Base-by-base conservation (phyloP, 1,284 basidiomycete genomes). In the Sporisorium iseilematis-ciliati region DNA sequence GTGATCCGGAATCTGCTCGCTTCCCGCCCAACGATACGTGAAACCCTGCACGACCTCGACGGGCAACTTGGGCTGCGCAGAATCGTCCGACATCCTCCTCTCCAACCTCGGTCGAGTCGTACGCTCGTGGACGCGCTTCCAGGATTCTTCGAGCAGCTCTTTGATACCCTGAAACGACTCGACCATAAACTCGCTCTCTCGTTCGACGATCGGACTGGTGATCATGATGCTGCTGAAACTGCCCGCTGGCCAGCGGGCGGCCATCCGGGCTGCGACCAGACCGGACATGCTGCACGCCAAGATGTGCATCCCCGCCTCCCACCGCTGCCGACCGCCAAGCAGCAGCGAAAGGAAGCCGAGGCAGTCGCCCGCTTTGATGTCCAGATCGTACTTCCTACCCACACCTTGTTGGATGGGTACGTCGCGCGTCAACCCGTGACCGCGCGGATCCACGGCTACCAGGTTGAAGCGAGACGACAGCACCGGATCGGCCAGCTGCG, bases 151-250 rank as follows among this genome's bases (percentile, higher is more conserved):
- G 3, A 68, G 35, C 3, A 68, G 46, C 52, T 62, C 59, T 16
- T 63, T 62, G 35, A 68, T 63, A 2, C 59, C 65, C 43, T 68
- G 65, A 21, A 68, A 68, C 0, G 49, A 54, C n/a, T 68, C 65
- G 16, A 68, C 35, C 59, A 68, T 68, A 12, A 68, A 68, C 1
- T 10, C 4, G 8, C 25, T 43, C 50, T 68, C 65, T 10, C n/a
- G 21, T 23, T 68, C 65, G 7, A 58, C 3, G 7, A 68, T 62
- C 3, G 65, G 65, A 11, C 41, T 49, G n/a, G 60, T 53, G 21
- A 68, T 58, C 43, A 68, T 59, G 21, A 68, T 49, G 31, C 51
- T 58, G 6, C 14, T 16, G n/a, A 68, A 53, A 8, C 45, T 3
- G 1, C 23, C 45, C n/a, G n/a, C n/a, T 0, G 59, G 51, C 55